Conservation (phyloP, 164 flowering plant species). For the Annona cherimola region DNA sequence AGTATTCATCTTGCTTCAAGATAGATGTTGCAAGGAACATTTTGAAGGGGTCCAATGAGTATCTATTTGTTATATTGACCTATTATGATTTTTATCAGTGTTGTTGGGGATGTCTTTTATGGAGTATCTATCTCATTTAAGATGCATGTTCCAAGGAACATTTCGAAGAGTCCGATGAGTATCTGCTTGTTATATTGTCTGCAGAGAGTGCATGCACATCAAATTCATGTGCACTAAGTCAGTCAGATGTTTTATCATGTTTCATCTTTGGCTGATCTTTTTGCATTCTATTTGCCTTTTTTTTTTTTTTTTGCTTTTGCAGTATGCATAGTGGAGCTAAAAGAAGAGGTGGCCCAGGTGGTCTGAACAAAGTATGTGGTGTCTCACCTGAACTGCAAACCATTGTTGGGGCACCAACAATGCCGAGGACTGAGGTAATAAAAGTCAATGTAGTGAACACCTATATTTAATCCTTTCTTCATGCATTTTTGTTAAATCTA, state of each 20-base stretch:
- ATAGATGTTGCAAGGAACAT: no score
- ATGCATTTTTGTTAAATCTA: background rate
- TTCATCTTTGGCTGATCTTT: background rate
- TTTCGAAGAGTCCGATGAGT: no score
- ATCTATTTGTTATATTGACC: no score
- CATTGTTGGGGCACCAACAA: constrained; percentile 75
- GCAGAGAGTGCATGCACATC: background rate
- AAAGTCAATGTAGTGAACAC: background rate
- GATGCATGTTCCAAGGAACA: no score
- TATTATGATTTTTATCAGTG: no score
- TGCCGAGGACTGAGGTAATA: constrained; percentile 87
- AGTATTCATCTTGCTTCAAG: no score
- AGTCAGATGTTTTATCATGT: background rate
- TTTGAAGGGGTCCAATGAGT: no score
- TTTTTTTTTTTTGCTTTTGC: constrained; percentile 13
- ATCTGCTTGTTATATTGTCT: no score
- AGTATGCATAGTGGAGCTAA: constrained; percentile 61
- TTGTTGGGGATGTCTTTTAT: no score
- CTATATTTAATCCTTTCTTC: background rate
- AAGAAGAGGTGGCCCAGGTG: constrained; percentile 95
- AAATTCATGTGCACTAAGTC: background rate
- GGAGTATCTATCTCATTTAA: no score
- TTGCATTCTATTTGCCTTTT: no score
- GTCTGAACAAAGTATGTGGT: constrained; percentile 85
- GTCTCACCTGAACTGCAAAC: constrained; percentile 88